Base-by-base conservation (phyloP, 768 basidiomycete genomes). In the Coprinellus micaceus region DNA sequence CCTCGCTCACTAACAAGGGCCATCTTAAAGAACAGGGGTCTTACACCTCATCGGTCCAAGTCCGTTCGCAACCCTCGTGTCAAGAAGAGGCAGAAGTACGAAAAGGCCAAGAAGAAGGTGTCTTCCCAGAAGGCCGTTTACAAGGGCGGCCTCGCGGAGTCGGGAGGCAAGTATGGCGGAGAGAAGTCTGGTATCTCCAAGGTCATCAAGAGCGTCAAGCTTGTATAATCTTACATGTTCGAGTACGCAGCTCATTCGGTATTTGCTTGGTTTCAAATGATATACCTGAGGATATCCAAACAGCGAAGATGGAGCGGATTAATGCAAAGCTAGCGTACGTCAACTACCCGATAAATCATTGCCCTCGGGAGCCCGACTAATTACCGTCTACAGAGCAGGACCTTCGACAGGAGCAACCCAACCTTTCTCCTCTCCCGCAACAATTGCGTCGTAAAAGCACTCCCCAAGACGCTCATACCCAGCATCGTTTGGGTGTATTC, bases 1-100 rank as follows among this genome's bases (percentile, higher is more conserved):
- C 97, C 94, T 39, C 89, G 97, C 24, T 84, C 88, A 7, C 82
- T 97, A 59, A 94, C 93, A 6, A 84, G 92, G 11, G 86, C 92
- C 5, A 99, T 99, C 64, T 78, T 98, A 63, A 85, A 88, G 65
- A 99, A 99, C 81, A 89, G 85, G 66, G 96, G 97, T 55, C 84
- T 98, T 51, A 98, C 95, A 15, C 95, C 96, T 4, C 85, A 80
- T 59, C 84, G 97, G 55, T 76, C 89, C 41, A 98, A 98, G 74
- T 80, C 81, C 54, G 91, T 93, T 36, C 91, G 95, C 61, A 99
- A 99, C 74, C 95, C 96, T 40, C 85, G 97, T 58, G 94, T 98
- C 71, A 98, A 98, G 83, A 99, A 99, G 71, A 83, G 93, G 30
- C 81, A 88, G 72, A 88, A 81, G 66, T 98, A 88, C 78, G 95